Conservation (phyloP, 495 filamentous ascomycete genomes). For the Penicillium maclennaniae region DNA sequence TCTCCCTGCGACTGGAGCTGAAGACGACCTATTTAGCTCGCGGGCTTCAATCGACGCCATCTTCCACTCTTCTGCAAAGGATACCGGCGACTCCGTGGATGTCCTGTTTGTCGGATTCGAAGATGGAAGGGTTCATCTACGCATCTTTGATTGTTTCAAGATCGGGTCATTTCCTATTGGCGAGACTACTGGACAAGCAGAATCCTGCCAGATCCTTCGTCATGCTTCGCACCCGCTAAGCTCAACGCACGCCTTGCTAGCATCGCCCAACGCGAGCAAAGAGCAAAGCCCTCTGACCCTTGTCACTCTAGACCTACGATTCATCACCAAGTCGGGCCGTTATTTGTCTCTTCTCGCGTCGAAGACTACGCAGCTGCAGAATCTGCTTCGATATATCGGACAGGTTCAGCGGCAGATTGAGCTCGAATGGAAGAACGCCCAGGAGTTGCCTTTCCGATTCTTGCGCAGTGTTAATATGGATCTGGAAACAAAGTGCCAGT, state of each 20-base stretch:
- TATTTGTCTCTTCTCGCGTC: conserved; percentile 79
- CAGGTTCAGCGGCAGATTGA: conserved; percentile 72
- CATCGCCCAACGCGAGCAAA: conserved; percentile 28
- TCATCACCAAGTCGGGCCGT: conserved; percentile 72
- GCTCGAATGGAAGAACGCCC: conserved; percentile 74
- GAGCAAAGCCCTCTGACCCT: conserved; percentile 47
- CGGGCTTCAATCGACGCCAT: conserved; percentile 27
- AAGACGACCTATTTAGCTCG: conserved; percentile 33
- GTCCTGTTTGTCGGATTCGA: conserved; percentile 75
- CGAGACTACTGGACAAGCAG: conserved; percentile 9
- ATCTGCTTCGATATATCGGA: conserved; percentile 74
- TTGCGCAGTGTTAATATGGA: conserved; percentile 70
- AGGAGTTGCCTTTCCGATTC: conserved; percentile 74
- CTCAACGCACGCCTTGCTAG: conserved; percentile 72
- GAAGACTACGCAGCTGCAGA: conserved; percentile 82
- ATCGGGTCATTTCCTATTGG: conserved; percentile 63
- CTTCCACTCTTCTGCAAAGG: conserved; percentile 41
- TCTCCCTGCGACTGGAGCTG: conserved; percentile 53
- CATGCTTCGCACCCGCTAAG: conserved; percentile 71
- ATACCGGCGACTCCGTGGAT: conserved; percentile 70
- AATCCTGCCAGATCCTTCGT: conserved; percentile 28
- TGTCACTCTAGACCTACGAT: conserved; percentile 76
- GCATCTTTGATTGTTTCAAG: conserved; percentile 86
- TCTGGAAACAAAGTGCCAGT: conserved; percentile 53
- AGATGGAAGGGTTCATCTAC: conserved; percentile 74